A percentile compares a stretch with the other conserved stretches of the same genome.
These are phyloP conservation scores for Trichoderma guizhouense DNA, from an alignment of 2,329 filamentous ascomycete genomes.

Conservation along the genomic window DNA sequence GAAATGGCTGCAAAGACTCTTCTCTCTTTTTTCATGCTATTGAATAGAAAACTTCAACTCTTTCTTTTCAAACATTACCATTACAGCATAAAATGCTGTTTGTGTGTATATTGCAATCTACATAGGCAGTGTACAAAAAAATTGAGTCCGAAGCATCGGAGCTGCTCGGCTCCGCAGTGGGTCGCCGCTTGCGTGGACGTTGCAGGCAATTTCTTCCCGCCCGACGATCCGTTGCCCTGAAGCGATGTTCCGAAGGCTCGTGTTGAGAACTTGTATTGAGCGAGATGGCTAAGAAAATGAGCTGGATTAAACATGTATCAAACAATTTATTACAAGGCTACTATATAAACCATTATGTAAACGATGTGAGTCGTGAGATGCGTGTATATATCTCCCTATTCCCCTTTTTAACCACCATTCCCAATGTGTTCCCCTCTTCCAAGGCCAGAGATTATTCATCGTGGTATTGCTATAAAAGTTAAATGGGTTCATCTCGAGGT, in stretches of 20 bases:
- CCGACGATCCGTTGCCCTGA: neutral
- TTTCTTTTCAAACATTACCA: neutral
- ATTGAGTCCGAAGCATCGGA: neutral
- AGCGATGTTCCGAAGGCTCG: neutral
- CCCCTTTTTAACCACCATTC: neutral
- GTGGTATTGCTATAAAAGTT: no score
- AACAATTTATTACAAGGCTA: neutral
- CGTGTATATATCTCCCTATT: neutral
- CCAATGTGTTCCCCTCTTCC: no score
- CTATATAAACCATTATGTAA: neutral
- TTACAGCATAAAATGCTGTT: neutral
- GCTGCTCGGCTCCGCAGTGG: conserved; percentile 9
- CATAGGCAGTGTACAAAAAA: neutral
- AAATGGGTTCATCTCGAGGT: conserved; percentile 70
- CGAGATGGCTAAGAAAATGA: neutral
- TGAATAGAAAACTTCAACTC: neutral
- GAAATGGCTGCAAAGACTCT: neutral
- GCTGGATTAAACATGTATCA: neutral
- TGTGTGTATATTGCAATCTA: neutral
- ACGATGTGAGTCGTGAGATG: neutral
- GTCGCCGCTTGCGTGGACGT: neutral
- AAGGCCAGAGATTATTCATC: no score
- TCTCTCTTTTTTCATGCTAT: fast-evolving
- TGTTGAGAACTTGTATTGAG: neutral
- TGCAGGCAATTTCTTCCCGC: neutral